Evolutionary conservation across 495 filamentous ascomycete species (phyloP), one percentile per base, ranked within the genome.

Genomic region (Viridothelium virens): DNA sequence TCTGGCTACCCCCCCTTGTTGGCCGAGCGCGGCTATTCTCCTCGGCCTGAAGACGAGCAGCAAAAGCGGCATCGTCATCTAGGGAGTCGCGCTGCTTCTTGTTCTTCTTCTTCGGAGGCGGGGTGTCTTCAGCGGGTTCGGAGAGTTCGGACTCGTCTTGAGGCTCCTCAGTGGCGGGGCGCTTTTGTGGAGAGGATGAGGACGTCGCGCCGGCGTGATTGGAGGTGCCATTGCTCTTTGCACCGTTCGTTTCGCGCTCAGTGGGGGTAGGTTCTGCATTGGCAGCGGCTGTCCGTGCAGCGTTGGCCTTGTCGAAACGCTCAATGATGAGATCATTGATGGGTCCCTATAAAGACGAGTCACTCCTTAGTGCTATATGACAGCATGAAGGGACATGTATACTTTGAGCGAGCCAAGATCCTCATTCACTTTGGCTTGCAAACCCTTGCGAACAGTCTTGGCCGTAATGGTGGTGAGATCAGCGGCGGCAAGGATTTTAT

Each of bases 401-500:
- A 92, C 94, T 85, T 97, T 98, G 75, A 96, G 86, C 31, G 85
- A 81, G 64, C 86, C 88, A 73, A 97, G 83, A 77, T 98, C 92
- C 80, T 91, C 85, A 65, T 87, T 84, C 47, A 92, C 82, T 47
- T 80, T 82, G 66, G 84, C 85, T 76, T 93, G 88, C 5, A 98
- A 82, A 36, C 88, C 89, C 76, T 91, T 89, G 68, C 94, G 89
- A 71, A 97, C 91, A 74, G 88, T 86, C 79, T 97, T 97, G 69
- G 91, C 89, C 36, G 94, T 95, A 67, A 98, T 88, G 41, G 91
- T 96, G 65, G 88, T 84, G 53, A 98, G 84, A 70, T 98, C 91
- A 68, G 90, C 89, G 37, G 81, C 82, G 14, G 83, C 84, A 33
- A 98, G 82, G 70, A 98, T 96, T n/a, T 79, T 84, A 74, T 98